phyloP scores from a whole-genome alignment of 768 basidiomycete species.

The Collybia mongolica region DNA sequence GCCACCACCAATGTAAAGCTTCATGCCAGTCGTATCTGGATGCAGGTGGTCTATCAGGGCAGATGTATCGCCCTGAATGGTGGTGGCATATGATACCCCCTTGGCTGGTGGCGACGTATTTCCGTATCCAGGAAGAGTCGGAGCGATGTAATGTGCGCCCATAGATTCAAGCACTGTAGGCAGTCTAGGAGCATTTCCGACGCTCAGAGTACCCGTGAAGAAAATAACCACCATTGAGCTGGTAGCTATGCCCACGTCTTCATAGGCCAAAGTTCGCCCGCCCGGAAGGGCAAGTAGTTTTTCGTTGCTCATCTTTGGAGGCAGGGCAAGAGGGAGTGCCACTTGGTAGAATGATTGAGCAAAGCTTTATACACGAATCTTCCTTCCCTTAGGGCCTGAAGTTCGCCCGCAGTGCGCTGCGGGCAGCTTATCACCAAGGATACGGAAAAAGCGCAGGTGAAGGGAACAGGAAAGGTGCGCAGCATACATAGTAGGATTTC shows the following conservation, averaged over 20 bases:
- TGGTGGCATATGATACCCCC: conserved; percentile 28
- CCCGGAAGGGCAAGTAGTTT: conserved; percentile 18
- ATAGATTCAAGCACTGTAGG: conserved; percentile 22
- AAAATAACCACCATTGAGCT: conserved; percentile 39
- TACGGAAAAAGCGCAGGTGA: too few species aligned
- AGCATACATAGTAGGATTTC: too few species aligned
- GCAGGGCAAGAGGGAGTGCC: too few species aligned
- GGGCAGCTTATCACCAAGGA: too few species aligned
- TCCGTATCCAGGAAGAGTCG: conserved; percentile 50
- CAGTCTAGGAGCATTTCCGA: conserved; percentile 26
- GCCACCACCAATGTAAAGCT: conserved; percentile 44
- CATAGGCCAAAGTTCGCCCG: conserved; percentile 38
- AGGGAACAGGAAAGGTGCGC: too few species aligned
- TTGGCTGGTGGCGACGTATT: conserved; percentile 34
- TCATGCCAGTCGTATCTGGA: conserved; percentile 28
- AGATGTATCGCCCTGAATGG: conserved; percentile 34
- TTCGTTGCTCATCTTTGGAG: conserved; percentile 7
- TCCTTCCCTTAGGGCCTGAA: too few species aligned
- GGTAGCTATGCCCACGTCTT: conserved; percentile 29
- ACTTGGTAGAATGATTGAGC: too few species aligned
- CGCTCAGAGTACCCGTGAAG: conserved; percentile 38
- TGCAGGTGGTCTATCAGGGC: conserved; percentile 40
- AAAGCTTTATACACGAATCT: too few species aligned
- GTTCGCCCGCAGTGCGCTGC: too few species aligned
- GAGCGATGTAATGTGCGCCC: conserved; percentile 31